phyloP scores from a whole-genome alignment of 2,329 filamentous ascomycete species.

The Paecilomyces fulvus region DNA sequence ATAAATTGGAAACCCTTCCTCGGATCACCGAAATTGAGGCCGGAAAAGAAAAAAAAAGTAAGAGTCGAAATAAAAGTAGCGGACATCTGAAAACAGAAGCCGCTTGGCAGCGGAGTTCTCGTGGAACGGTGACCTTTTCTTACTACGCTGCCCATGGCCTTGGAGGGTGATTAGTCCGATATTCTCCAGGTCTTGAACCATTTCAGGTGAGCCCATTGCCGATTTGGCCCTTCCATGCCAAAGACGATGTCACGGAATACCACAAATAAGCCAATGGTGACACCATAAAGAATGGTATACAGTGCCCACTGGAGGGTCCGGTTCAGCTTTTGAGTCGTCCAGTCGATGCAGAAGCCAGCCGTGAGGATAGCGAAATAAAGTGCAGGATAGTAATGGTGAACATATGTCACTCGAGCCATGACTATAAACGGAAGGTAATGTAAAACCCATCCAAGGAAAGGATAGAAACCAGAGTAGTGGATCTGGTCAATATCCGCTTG shows the following conservation, averaged over 20 bases:
- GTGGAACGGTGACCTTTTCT: background rate
- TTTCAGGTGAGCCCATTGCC: slow-evolving; percentile 83
- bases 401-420: slow-evolving; percentile 98
- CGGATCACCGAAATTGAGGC: background rate
- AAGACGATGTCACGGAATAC: slow-evolving; percentile 91
- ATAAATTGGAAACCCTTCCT: background rate
- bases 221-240: slow-evolving; percentile 81
- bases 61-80: background rate
- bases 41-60: background rate
- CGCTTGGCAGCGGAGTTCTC: background rate
- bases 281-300: slow-evolving; percentile 66
- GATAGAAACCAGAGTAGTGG: slow-evolving; percentile 88
- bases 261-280: slow-evolving; percentile 73
- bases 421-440: slow-evolving; percentile 94
- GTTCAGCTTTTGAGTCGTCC: slow-evolving; percentile 61
- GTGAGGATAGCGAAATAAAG: slow-evolving; percentile 93
- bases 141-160: background rate
- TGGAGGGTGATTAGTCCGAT: slow-evolving; percentile 44
- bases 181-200: slow-evolving; percentile 88
- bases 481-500: slow-evolving; percentile 81
- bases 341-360: slow-evolving; percentile 82
- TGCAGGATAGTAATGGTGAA: slow-evolving; percentile 98
- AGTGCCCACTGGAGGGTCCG: slow-evolving; percentile 56
- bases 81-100: background rate
- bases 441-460: slow-evolving; percentile 85